Evolutionary conservation across 2,329 filamentous ascomycete genomes (phyloP).

Genomic region (Trichoderma breve): DNA sequence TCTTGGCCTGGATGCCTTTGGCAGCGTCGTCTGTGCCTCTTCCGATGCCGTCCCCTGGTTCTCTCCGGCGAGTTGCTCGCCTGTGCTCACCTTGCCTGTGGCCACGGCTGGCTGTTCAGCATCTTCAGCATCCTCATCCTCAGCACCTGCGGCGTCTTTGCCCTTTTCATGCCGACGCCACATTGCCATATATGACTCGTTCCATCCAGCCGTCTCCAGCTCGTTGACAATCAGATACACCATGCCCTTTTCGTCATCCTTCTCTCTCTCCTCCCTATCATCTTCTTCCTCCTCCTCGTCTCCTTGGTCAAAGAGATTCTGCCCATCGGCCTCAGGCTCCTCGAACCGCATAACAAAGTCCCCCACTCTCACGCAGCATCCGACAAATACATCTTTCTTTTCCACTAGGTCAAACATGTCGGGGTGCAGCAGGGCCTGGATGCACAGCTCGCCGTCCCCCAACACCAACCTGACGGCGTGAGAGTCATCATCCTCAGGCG

Average conservation of each 20-base stretch:
- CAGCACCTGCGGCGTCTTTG: not conserved
- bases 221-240: constrained; percentile 48
- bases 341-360: constrained; percentile 35
- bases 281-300: constrained; percentile 5
- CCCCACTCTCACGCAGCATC: constrained; percentile 50
- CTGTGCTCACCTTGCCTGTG: not conserved
- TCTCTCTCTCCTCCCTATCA: not conserved
- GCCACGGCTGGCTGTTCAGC: not conserved
- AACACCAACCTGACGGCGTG: constrained; percentile 49
- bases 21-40: not conserved
- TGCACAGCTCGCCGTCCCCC: constrained; percentile 52
- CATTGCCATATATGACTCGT: constrained; percentile 38
- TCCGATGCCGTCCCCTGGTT: constrained; percentile 34
- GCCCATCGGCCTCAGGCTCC: not conserved
- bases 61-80: not conserved
- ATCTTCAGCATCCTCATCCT: not conserved
- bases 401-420: constrained; percentile 50
- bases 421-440: constrained; percentile 50
- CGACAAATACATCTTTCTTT: constrained; percentile 43
- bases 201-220: constrained; percentile 48
- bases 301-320: not conserved
- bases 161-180: constrained; percentile 21
- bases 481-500: constrained; percentile 37
- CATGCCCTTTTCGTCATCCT: constrained; percentile 29
- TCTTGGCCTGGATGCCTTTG: not conserved